phyloP scores from a whole-genome alignment of 441 rosid genomes.

The Geranium incanum region DNA sequence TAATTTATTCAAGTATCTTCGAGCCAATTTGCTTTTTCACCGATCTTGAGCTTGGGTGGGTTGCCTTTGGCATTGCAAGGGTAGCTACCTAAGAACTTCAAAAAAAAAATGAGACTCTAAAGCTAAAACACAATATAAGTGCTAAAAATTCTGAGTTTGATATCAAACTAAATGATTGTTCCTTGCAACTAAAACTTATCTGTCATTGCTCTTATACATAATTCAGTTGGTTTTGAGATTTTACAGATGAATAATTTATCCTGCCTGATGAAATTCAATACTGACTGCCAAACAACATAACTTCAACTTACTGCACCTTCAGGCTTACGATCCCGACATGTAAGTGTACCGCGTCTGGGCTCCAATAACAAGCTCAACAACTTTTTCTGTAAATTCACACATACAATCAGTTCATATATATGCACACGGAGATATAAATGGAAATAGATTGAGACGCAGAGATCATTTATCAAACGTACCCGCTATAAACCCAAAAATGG shows the following conservation, averaged over 20 bases:
- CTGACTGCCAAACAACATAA: not conserved
- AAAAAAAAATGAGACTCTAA: no score
- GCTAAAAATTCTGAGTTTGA: not conserved
- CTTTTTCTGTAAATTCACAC: constrained; percentile 44
- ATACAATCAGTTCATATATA: not conserved
- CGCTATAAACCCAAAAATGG: constrained; percentile 62
- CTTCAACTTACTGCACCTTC: constrained; percentile 15
- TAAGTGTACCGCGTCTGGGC: constrained; percentile 83
- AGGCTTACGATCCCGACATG: constrained; percentile 75
- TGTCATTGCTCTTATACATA: not conserved
- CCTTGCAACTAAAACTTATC: not conserved
- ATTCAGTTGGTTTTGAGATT: no score
- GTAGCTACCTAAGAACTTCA: no score
- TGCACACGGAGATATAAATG: not conserved
- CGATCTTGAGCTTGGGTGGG: no score
- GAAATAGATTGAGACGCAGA: not conserved
- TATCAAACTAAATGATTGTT: not conserved
- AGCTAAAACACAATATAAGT: no score
- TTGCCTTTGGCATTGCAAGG: no score
- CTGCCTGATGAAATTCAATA: not conserved
- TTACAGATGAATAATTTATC: not conserved
- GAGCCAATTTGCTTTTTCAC: no score
- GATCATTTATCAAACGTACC: constrained; percentile 33
- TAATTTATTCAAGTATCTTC: no score
- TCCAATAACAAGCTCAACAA: constrained; percentile 70